These are phyloP conservation scores for Hypoxylon subgilvum DNA, from an alignment of 495 filamentous ascomycete genomes.

Conservation along the genomic window DNA sequence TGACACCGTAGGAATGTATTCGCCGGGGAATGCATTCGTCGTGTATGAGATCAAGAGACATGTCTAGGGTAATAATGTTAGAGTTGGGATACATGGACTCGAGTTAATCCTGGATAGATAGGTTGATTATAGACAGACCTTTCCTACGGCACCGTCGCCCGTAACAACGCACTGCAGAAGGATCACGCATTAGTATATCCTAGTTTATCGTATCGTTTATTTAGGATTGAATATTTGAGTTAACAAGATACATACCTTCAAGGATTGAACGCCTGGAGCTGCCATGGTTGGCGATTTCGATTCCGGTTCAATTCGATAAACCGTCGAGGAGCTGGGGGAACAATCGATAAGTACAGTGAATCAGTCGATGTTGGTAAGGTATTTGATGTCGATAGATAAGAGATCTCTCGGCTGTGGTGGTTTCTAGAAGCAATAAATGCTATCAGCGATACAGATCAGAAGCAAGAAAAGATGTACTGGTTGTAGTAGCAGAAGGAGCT, in stretches of 20 bases:
- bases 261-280: constrained; percentile 59
- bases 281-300: constrained; percentile 51
- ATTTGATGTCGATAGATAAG: constrained; percentile 13
- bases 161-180: constrained; percentile 88
- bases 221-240: constrained; percentile 5
- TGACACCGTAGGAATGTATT: constrained; percentile 99
- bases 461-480: too few species aligned
- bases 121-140: constrained; percentile 63
- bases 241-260: constrained; percentile 57
- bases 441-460: constrained; percentile 19
- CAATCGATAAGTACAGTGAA: constrained; percentile 8
- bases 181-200: constrained; percentile 35
- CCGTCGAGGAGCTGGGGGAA: constrained; percentile 18
- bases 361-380: constrained; percentile 17
- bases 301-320: constrained; percentile 14
- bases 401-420: constrained; percentile 8
- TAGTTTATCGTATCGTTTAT: constrained; percentile 8
- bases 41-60: constrained; percentile 99
- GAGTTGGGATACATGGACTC: constrained; percentile 24
- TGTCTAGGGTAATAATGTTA: constrained; percentile 70
- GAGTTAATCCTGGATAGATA: constrained; percentile 19
- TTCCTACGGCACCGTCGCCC: constrained; percentile 97
- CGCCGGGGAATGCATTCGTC: constrained; percentile 97
- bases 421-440: constrained; percentile 11
- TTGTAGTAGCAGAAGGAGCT: constrained; percentile 30